These are phyloP conservation scores for Talaromyces ruber DNA, from an alignment of 495 filamentous ascomycete genomes.

Conservation along the genomic window DNA sequence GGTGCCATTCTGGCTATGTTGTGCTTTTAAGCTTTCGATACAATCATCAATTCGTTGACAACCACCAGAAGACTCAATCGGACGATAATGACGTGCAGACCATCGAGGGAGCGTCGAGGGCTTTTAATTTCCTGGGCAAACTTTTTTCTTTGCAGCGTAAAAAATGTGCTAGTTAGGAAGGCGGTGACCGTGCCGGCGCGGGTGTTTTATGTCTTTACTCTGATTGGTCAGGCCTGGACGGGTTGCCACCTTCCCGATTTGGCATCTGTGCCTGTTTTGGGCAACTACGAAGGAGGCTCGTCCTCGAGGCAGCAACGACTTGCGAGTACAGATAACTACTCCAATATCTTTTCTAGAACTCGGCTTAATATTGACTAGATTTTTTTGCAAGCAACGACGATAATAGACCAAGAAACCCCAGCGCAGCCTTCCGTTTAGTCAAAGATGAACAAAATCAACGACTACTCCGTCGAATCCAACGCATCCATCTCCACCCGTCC, in stretches of 20 bases:
- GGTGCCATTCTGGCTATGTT: conserved; percentile 16
- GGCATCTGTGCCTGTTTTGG: background rate
- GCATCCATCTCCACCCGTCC: background rate
- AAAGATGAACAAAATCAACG: background rate
- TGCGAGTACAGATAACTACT: background rate
- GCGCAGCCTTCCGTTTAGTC: background rate
- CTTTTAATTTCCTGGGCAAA: background rate
- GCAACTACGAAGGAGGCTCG: background rate
- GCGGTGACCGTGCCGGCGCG: background rate
- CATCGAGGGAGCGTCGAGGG: background rate
- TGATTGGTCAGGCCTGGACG: background rate
- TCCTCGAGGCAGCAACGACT: background rate
- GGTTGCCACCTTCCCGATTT: background rate
- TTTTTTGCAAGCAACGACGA: background rate
- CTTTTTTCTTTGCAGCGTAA: background rate
- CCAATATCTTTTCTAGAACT: background rate
- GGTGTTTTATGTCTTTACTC: background rate
- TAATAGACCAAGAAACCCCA: background rate
- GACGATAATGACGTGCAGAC: background rate
- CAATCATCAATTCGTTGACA: background rate
- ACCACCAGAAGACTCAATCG: background rate
- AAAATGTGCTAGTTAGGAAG: background rate
- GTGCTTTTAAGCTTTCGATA: background rate
- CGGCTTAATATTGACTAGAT: background rate
- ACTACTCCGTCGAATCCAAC: background rate